Conservation (phyloP, 352 stramenopile species). For the Discostella stelligera region DNA sequence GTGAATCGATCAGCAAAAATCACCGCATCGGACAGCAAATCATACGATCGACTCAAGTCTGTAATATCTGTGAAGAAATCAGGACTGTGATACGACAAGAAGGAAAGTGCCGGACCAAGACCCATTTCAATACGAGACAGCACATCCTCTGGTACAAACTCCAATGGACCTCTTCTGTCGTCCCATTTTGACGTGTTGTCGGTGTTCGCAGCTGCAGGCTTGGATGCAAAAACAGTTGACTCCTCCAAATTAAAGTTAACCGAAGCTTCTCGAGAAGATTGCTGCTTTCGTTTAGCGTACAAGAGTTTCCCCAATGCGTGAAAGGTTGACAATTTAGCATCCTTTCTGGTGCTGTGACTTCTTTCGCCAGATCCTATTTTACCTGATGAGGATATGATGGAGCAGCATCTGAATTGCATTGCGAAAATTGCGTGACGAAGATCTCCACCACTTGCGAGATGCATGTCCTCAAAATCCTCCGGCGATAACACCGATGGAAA, state of each 20-base stretch:
- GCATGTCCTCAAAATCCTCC: constrained; percentile 58
- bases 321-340: constrained; percentile 71
- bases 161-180: constrained; percentile 42
- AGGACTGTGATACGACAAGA: constrained; percentile 66
- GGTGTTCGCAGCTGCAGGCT: neutral
- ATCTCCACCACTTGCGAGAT: constrained; percentile 64
- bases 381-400: constrained; percentile 1
- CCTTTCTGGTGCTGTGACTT: constrained; percentile 31
- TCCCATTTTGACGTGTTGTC: constrained; percentile 20
- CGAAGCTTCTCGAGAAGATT: neutral
- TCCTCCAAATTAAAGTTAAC: neutral
- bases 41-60: constrained; percentile 60
- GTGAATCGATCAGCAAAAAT: constrained; percentile 49
- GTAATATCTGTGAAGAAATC: constrained; percentile 75
- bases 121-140: constrained; percentile 63
- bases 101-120: constrained; percentile 52
- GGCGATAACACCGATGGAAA: constrained; percentile 5
- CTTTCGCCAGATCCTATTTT: neutral
- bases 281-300: constrained; percentile 68
- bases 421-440: constrained; percentile 71
- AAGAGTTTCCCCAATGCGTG: constrained; percentile 78
- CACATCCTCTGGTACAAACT: constrained; percentile 74
- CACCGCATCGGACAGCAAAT: constrained; percentile 62
- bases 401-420: constrained; percentile 60
- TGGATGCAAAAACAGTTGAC: neutral